These are phyloP conservation scores for Thinopyrum elongatum DNA, from an alignment of 176 grass and related monocot species.

Conservation along the genomic window DNA sequence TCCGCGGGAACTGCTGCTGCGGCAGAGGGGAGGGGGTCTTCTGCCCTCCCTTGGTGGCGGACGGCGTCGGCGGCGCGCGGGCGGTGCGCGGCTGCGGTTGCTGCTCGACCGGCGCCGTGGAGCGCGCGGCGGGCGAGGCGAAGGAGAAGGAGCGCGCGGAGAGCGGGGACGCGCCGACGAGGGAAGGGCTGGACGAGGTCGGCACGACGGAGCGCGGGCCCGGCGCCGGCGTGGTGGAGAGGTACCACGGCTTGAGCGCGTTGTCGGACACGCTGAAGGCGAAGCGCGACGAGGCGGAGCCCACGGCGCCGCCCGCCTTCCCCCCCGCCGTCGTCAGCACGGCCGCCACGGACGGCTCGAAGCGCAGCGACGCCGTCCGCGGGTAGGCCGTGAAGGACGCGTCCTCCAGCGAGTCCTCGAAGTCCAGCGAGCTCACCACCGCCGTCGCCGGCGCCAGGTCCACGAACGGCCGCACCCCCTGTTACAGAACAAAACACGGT, in stretches of 20 bases:
- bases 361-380: constrained; percentile 81
- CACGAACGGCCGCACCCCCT: constrained; percentile 88
- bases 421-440: constrained; percentile 81
- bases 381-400: constrained; percentile 76
- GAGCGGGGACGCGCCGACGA: constrained; percentile 83
- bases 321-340: constrained; percentile 6
- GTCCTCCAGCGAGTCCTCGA: constrained; percentile 91
- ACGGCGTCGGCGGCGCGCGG: constrained; percentile 21
- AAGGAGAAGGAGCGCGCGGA: constrained; percentile 98
- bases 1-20: constrained; percentile 60
- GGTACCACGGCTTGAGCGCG: constrained; percentile 97
- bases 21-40: constrained; percentile 31
- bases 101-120: constrained; percentile 23
- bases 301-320: constrained; percentile 19
- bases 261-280: constrained; percentile 78
- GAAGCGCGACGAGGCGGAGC: constrained; percentile 91
- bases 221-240: constrained; percentile 62
- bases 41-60: constrained; percentile 23
- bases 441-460: constrained; percentile 65
- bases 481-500: not conserved
- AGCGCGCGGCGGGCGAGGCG: constrained; percentile 82
- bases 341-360: constrained; percentile 44
- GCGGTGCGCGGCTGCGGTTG: not conserved
- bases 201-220: constrained; percentile 59
- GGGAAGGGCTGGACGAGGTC: constrained; percentile 57